Base-by-base conservation (phyloP, 495 filamentous ascomycete genomes). In the Cetradonia linearis region DNA sequence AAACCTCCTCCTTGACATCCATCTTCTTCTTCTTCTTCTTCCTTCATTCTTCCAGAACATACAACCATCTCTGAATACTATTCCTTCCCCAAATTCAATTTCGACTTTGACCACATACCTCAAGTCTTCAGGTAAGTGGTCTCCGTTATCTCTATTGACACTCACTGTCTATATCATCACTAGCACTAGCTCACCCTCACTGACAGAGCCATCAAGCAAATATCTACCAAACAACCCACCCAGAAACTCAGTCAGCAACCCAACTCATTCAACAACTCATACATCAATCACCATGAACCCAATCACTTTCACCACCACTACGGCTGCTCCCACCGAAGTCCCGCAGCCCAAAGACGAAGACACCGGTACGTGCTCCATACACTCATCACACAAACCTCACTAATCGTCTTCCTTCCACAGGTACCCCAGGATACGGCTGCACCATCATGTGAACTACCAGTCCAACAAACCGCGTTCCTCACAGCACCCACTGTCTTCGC, bases 381-480 rank as follows among this genome's bases (percentile, higher is more conserved):
- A 16, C 37, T 37, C 25, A 3, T 16, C 25, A 2, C 0, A 20
- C 4, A 31, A 27, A 20, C 25, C 11, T 23, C 11, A 18, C 9
- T 36, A 59, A 30, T 34, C 31, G 25, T 34, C 1, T 18, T 8
- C 27, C 20, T 27, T 20, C 59, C 3, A 0, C n/a, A 46, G 63
- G 63, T n/a, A 55, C 42, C 33, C 27, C 55, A 5, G 48, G 30
- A 49, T 40, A 40, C 30, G 56, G 60, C 60, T 65, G 63, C 49
- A 60, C 44, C 13, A 23, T 65, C 50, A 65, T 65, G 63, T 65
- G 56, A 55, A 18, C 5, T 13, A 50, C 53, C 0, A 8, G 8
- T 25, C 20, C 42, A 23, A 3, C 20, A 46, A 20, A 23, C 8
- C 42, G 23, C 42, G 5, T 20, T 23, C 25, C 42, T 9, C 20